Evolutionary conservation across 495 filamentous ascomycete genomes (phyloP).

Genomic region (Neurospora sp.): DNA sequence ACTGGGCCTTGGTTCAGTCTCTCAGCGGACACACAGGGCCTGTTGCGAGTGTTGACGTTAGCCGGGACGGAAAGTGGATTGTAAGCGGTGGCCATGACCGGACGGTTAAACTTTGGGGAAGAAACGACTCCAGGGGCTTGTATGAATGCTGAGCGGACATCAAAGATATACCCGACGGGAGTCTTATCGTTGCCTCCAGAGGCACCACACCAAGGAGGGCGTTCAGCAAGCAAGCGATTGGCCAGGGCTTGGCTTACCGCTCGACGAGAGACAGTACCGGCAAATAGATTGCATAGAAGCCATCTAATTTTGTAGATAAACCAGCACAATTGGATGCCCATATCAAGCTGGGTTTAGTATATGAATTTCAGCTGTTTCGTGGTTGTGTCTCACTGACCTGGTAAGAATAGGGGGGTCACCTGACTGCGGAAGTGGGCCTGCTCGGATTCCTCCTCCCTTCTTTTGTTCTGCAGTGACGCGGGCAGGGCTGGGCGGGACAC

Average conservation of each 20-base stretch:
- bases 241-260: background rate
- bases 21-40: conserved; percentile 86
- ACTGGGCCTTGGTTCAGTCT: conserved; percentile 84
- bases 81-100: conserved; percentile 86
- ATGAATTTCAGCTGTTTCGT: background rate
- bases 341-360: background rate
- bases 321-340: background rate
- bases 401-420: background rate
- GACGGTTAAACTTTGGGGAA: conserved; percentile 93
- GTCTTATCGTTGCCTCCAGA: background rate
- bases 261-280: background rate
- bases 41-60: conserved; percentile 82
- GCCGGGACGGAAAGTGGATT: conserved; percentile 79
- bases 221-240: background rate
- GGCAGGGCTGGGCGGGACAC: background rate
- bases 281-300: background rate
- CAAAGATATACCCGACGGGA: background rate
- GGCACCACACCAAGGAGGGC: background rate
- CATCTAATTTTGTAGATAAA: background rate
- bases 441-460: background rate
- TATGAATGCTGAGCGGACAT: conserved; percentile 11
- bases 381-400: background rate
- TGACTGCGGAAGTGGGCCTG: background rate
- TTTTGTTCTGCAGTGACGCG: background rate
- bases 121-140: conserved; percentile 57